Percentiles rank a stretch among this genome's conserved stretches.
Conservation (phyloP, 23 red algal species). For the Gracilaria vermiculophylla region DNA sequence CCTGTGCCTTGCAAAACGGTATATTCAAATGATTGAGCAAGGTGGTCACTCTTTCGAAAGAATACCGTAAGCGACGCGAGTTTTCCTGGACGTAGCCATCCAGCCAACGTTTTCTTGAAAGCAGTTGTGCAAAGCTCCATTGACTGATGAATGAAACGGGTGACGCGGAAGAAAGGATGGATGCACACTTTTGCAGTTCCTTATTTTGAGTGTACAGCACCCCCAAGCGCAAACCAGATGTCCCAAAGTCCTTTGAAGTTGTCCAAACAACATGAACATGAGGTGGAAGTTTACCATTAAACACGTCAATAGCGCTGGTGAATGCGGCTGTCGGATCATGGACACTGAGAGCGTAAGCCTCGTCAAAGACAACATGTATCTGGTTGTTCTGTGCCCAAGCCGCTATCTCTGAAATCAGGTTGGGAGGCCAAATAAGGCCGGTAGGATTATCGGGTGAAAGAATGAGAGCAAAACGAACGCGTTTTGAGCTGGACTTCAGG, state of each 20-base stretch:
- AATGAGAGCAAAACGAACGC: constrained; percentile 42
- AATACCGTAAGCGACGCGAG: not conserved
- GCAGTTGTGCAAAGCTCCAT: constrained; percentile 24
- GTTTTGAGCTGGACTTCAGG: not conserved
- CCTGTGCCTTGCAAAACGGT: constrained; percentile 30
- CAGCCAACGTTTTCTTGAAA: constrained; percentile 41
- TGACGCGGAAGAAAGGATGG: not conserved
- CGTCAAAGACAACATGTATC: constrained; percentile 85
- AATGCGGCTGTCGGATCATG: constrained; percentile 30
- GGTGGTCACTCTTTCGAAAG: not conserved
- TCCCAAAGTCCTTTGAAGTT: constrained; percentile 90
- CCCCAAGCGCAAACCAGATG: constrained; percentile 73
- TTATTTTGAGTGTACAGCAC: constrained; percentile 82
- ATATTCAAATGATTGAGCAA: constrained; percentile 18
- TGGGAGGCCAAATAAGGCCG: constrained; percentile 42
- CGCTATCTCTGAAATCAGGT: constrained; percentile 46
- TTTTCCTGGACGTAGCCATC: constrained; percentile 35
- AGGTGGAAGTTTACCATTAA: constrained; percentile 63
- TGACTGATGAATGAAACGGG: constrained; percentile 29
- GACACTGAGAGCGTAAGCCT: constrained; percentile 84
- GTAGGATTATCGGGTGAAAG: constrained; percentile 78
- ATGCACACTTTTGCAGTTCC: constrained; percentile 23
- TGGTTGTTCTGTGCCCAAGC: constrained; percentile 45
- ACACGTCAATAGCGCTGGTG: constrained; percentile 49
- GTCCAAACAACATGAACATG: constrained; percentile 91